Percentiles rank a stretch among this genome's conserved stretches.
These are phyloP conservation scores for Chaetoceros tenuissimus DNA, from an alignment of 108 stramenopile genomes.

Conservation along the genomic window DNA sequence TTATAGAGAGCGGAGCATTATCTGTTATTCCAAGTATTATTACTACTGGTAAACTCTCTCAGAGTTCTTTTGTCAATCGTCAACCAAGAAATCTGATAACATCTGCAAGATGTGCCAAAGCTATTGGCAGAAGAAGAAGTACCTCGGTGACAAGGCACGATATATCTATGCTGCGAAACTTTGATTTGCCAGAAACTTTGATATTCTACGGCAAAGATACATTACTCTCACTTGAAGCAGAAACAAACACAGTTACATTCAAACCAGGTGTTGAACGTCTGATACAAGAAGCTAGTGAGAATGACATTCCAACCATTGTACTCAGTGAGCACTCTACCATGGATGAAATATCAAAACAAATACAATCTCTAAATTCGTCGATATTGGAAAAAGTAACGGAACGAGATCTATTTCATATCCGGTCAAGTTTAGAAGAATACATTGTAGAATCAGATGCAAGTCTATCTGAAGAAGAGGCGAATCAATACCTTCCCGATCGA, in stretches of 20 bases:
- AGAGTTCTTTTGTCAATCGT: no score
- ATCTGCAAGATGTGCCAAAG: no score
- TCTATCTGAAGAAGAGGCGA: conserved; percentile 6
- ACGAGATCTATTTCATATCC: neutral
- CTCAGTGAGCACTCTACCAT: neutral
- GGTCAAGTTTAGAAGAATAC: neutral
- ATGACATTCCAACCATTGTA: neutral
- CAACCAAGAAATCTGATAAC: no score
- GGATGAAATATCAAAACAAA: neutral
- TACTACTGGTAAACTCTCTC: no score
- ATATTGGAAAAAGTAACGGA: no score
- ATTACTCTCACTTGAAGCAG: no score
- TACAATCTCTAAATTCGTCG: neutral
- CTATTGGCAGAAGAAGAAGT: no score
- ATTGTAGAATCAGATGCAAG: conserved; percentile 1
- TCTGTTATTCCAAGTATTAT: no score
- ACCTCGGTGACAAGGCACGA: no score
- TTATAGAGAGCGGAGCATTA: no score
- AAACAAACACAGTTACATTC: neutral
- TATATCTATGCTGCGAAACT: conserved; percentile 83
- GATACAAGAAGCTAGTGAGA: neutral
- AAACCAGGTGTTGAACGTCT: neutral
- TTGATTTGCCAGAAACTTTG: conserved; percentile 65
- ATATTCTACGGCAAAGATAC: conserved; percentile 56
- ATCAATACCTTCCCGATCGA: neutral